phyloP scores from a whole-genome alignment of 176 grass and related monocot species.

The Oryza nivara region DNA sequence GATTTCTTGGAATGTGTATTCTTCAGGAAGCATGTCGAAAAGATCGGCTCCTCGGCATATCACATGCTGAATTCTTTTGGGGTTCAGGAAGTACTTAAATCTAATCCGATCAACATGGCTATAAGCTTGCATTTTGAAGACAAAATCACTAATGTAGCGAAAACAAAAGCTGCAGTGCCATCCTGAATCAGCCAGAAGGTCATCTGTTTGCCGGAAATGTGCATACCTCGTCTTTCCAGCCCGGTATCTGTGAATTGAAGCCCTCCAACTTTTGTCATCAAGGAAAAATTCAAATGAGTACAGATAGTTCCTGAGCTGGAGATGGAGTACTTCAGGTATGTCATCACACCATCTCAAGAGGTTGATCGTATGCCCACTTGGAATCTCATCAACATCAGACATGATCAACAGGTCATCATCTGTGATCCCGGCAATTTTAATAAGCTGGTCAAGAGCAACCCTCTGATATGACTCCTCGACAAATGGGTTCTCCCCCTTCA shows the following conservation, averaged over 20 bases:
- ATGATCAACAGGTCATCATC: conserved; percentile 91
- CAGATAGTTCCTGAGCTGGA: conserved; percentile 85
- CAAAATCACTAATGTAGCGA: conserved; percentile 68
- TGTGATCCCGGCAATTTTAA: conserved; percentile 71
- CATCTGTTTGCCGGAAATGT: conserved; percentile 80
- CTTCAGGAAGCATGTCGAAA: conserved; percentile 93
- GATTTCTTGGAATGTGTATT: conserved; percentile 92
- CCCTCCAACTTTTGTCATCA: conserved; percentile 84
- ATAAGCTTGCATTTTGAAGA: conserved; percentile 95
- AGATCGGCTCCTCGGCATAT: conserved; percentile 80
- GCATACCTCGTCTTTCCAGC: conserved; percentile 79
- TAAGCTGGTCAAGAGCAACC: conserved; percentile 79
- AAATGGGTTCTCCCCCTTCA: conserved; percentile 92
- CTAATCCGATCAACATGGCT: conserved; percentile 83
- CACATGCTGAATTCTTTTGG: conserved; percentile 73
- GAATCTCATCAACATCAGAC: conserved; percentile 95
- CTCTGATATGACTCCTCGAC: conserved; percentile 92
- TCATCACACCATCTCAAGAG: conserved; percentile 84
- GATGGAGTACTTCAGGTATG: conserved; percentile 70
- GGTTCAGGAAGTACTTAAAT: conserved; percentile 75
- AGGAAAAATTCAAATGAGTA: conserved; percentile 87
- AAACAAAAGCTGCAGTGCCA: conserved; percentile 98
- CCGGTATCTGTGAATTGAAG: conserved; percentile 76
- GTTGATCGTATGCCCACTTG: conserved; percentile 83
- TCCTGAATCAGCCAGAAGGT: conserved; percentile 80